Base-by-base conservation (phyloP, 768 basidiomycete species). In the Boletus patriciae region DNA sequence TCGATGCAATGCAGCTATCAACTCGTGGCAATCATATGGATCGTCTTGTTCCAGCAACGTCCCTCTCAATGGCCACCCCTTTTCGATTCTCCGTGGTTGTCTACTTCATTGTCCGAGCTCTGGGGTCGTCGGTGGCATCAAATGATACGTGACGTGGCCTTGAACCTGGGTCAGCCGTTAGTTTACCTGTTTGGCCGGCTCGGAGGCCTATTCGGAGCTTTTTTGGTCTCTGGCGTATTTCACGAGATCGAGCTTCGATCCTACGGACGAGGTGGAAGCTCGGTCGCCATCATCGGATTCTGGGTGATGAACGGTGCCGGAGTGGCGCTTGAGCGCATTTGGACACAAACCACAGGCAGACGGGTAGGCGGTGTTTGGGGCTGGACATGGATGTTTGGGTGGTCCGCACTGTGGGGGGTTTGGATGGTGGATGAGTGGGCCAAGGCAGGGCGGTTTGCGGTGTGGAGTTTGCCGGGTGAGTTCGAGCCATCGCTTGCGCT, bases 91-190 rank as follows among this genome's bases (percentile, higher is more conserved):
- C 88, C 87, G 3, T 88, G 82, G 80, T 45, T 64, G 25, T 68
- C 83, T 10, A 81, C 81, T 3, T 87, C 85, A 8, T 64, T 89
- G 46, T 72, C 75, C 38, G 80, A 87, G 8, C 80, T 86, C 44
- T 90, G 88, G 88, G 74, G 80, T 0, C 68, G 60, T 47, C 75
- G 83, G 27, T 89, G 87, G 87, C 88, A 90, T 62, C 86, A 87
- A 57, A 52, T 84, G 16, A 83, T 88, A 66, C 78, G 87, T 3
- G 77, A 83, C 46, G 62, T 73, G 18, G 83, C 88, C 58, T 66
- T 86, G 47, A 64, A 68, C 3, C 60, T 81, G 18, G 86, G 84
- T 2, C 72, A 69, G 27, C 83, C 83, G 0, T 61, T 81, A 10
- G 60, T 64, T 6, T 57, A 65, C 45, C 31, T 86, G 6, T 68